A percentile compares a stretch with the other conserved stretches of the same genome.
Conservation (phyloP, 2,329 filamentous ascomycete genomes). For the Pyrenophora tritici-repentis region DNA sequence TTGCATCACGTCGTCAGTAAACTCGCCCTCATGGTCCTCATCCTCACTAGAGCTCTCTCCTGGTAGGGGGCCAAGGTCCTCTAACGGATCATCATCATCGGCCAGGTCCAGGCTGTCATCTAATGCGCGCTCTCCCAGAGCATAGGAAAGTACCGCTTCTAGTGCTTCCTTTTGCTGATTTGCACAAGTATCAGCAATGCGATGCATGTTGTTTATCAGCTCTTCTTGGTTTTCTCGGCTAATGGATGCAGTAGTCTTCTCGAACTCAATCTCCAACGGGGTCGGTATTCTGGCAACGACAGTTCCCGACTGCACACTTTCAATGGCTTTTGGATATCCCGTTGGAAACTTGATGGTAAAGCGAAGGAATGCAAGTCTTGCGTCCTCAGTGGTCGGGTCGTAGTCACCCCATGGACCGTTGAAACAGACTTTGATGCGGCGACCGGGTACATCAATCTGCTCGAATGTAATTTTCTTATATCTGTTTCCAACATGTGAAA, state of each 20-base stretch:
- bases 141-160: constrained; percentile 66
- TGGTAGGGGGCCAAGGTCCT: constrained; percentile 37
- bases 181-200: constrained; percentile 61
- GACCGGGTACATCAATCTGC: constrained; percentile 59
- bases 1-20: constrained; percentile 56
- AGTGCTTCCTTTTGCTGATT: constrained; percentile 60
- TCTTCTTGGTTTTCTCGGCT: constrained; percentile 55
- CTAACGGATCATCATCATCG: constrained; percentile 61
- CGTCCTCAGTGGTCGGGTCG: constrained; percentile 22
- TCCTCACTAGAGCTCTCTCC: constrained; percentile 84
- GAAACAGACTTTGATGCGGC: constrained; percentile 61
- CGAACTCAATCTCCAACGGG: constrained; percentile 58
- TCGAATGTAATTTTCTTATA: constrained; percentile 66
- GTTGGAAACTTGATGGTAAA: constrained; percentile 63
- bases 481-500: constrained; percentile 64
- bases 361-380: constrained; percentile 59
- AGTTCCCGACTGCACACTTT: constrained; percentile 31
- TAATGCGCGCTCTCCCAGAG: constrained; percentile 62
- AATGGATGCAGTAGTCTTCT: constrained; percentile 61
- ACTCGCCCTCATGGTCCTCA: constrained; percentile 66
- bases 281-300: constrained; percentile 44
- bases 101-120: constrained; percentile 59
- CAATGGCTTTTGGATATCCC: constrained; percentile 60
- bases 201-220: constrained; percentile 57
- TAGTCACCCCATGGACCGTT: constrained; percentile 64